Evolutionary conservation across 2,329 filamentous ascomycete species (phyloP), one percentile per base, ranked within the genome.

Genomic region (Epicoccum sorghinum): DNA sequence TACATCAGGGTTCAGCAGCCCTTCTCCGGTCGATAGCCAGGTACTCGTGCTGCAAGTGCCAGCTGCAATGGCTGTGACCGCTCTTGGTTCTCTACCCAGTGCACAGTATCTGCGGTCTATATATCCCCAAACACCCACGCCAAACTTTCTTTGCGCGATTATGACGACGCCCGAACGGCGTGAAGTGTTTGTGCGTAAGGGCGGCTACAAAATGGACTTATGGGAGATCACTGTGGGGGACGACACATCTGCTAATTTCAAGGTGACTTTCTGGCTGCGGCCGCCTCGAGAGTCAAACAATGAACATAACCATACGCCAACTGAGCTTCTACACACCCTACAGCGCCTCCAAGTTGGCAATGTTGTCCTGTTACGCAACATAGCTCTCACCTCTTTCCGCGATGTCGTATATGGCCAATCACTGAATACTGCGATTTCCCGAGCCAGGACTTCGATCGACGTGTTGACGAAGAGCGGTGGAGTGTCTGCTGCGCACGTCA

Each of bases 331-430:
- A 8, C 63, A 68, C 60, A 78, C 65, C 36, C 72, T 78, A 55
- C 71, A 77, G 1, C 74, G 25, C 7, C 75, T 96, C 29, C 81
- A 87, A 40, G 77, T 86, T 0, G 88, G 89, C 64, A 91, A 98
- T 68, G 84, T 96, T 1, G 79, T 98, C 4, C 80, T 96, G 12
- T 70, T 96, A 55, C 86, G 87, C 52, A 92, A 93, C 64, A 86
- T 96, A 6, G 91, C 89, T 0, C 79, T 98, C 46, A 85, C 86
- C 47, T 85, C 86, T 4, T 98, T 93, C 71, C 83, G 83, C 46
- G 84, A 86, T 41, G 87, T 84, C 64, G 93, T 97, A 0, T 92
- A 95, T 65, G 93, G 93, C 0, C 89, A 96, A 71, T 95, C 89
- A 67, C 76, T 97, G 58, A 84, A 89, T 25, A 84, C 83, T 59